Base-by-base conservation (phyloP, 2,329 filamentous ascomycete species). In the Ceratocystis variospora region DNA sequence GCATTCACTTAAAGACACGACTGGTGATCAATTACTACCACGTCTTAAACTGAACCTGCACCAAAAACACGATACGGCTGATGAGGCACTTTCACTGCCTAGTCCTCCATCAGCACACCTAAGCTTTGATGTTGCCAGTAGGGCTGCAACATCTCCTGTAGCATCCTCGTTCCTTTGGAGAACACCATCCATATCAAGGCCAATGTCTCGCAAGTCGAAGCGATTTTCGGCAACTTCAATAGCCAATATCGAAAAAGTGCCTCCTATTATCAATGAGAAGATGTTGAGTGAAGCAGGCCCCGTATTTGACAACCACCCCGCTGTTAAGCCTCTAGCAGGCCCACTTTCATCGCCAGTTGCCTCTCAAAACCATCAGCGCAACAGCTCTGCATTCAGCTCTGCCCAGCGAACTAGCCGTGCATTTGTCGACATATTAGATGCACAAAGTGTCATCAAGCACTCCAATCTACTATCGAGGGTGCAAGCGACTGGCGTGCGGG, bases 371-470 rank as follows among this genome's bases (percentile, higher is more conserved):
- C 68, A 68, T 33, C 62, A 57, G 45, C 68, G 68, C 15, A 61
- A 61, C 31, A 57, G 45, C 5, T 69, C 68, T 7, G 48, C 63
- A 33, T 59, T 66, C n/a, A 68, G 64, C 44, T 67, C 62, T 3
- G 48, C 59, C 19, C 62, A 65, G 7, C 53, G 63, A 12, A 65
- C 64, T 3, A 68, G 62, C 48, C 61, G 65, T 2, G 66, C 67
- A 0, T 69, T 66, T 61, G 77, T 85, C 61, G 82, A 86, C 69
- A 72, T 86, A 0, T 75, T 86, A 1, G 83, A 86, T 69, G 83
- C 83, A 0, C 80, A 83, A 68, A 80, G 81, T 0, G 79, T 77
- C 31, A 75, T 85, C 48, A 78, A 73, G 33, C 77, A 78, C 0
- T 74, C 76, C 1, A 77, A 82, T 68, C 83, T 84, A 69, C 74